Percentiles rank a stretch among this genome's conserved stretches.
Evolutionary conservation across 306 rosid species (phyloP).

Genomic region (Vigna radiata): DNA sequence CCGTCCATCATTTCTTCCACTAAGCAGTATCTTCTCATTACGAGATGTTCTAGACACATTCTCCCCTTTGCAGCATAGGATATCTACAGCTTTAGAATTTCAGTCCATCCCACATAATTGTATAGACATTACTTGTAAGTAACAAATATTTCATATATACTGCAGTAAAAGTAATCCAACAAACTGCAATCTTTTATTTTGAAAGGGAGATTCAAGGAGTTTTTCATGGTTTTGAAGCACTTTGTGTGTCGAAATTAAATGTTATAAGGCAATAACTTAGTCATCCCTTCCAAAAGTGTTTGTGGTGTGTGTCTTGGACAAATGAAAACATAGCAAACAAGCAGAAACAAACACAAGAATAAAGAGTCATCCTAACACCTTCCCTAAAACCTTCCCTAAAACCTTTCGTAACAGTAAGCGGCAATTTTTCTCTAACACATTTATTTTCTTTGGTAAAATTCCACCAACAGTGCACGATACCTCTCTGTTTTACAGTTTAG

Average conservation of each 20-base stretch:
- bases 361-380: not conserved
- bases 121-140: conserved; percentile 13
- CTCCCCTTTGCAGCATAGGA: conserved; percentile 67
- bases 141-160: conserved; percentile 5
- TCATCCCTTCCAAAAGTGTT: not conserved
- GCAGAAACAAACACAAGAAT: not conserved
- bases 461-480: not conserved
- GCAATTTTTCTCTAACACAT: not conserved
- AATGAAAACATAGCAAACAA: not conserved
- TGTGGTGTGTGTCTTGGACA: not conserved
- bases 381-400: not conserved
- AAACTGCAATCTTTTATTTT: not conserved
- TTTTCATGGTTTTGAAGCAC: not conserved
- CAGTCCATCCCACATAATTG: conserved; percentile 46
- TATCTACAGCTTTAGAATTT: conserved; percentile 53
- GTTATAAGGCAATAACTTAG: conserved; percentile 1
- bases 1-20: conserved; percentile 58
- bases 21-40: conserved; percentile 59
- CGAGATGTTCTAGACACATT: conserved; percentile 51
- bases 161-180: not conserved
- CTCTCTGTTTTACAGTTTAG: not conserved
- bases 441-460: conserved; percentile 7
- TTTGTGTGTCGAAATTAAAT: not conserved
- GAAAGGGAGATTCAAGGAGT: not conserved
- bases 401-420: not conserved